Base-by-base conservation (phyloP, 2,329 filamentous ascomycete species). In the Trichoderma atroviride region DNA sequence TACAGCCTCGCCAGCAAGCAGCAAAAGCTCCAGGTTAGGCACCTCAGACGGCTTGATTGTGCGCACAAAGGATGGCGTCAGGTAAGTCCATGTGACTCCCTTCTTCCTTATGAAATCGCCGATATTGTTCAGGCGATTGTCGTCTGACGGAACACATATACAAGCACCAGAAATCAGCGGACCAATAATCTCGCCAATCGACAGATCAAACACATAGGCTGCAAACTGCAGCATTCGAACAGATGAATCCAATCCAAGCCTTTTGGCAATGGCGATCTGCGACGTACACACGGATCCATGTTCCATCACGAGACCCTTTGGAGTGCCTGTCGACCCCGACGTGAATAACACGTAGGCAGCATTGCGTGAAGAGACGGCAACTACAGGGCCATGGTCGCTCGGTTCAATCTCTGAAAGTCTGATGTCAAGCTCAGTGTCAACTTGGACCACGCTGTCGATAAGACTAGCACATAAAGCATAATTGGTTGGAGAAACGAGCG, bases 391-490 rank as follows among this genome's bases (percentile, higher is more conserved):
- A 47, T 59, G 16, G 22, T 10, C 47, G 35, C 63, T 43, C 0
- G 63, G 3, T 27, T 61, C 33, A 0, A 33, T 56, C n/a, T 9
- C 14, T 10, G n/a, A 24, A 31, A 62, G 59, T 58, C 58, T 40
- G 22, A 24, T 53, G 31, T 68, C 57, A 16, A 55, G 60, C 47
- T 40, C 59, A 3, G 24, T 7, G 7, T 62, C 29, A 2, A 71
- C 67, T 43, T 73, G 62, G 9, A 72, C n/a, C 13, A 71, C 56
- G 13, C 56, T n/a, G 2, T 6, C 24, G 19, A 64, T 56, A 0
- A 75, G 71, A 22, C 71, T 27, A 3, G 66, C 22, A 33, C 77
- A 75, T 13, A 77, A 64, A 4, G 68, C 60, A 3, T 35, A 22
- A 43, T 73, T 71, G 0, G 71, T 70, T 9, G 64, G 58, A 10